Conservation (phyloP, 2,329 filamentous ascomycete genomes). For the Penicillium rolfsii region DNA sequence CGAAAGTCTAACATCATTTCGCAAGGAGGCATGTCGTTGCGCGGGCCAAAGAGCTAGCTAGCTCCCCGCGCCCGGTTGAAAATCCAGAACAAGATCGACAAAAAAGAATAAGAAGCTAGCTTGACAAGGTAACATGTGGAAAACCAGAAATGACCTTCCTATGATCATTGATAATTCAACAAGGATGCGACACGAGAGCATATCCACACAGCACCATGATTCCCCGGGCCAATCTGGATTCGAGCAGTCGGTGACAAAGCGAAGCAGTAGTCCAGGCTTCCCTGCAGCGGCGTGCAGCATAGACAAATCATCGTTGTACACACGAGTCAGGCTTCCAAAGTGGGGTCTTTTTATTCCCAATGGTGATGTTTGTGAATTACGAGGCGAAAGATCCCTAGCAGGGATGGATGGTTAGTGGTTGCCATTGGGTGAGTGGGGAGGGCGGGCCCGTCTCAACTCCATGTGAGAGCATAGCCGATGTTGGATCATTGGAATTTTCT, state of each 20-base stretch:
- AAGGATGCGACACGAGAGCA: constrained; percentile 14
- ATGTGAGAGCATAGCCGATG: constrained; percentile 1
- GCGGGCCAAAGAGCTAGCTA: neutral
- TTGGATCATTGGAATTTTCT: neutral
- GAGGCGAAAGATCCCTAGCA: constrained; percentile 22
- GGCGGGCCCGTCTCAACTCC: neutral
- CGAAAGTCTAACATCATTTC: neutral
- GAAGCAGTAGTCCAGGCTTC: constrained; percentile 24
- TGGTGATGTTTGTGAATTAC: constrained; percentile 27
- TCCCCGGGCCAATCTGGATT: constrained; percentile 23
- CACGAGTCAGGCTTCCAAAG: constrained; percentile 26
- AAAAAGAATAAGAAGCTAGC: neutral
- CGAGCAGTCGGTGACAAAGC: constrained; percentile 20
- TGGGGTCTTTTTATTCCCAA: constrained; percentile 24
- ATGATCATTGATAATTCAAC: neutral
- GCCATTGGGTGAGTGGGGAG: neutral
- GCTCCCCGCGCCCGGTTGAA: neutral
- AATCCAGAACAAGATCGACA: neutral
- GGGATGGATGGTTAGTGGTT: neutral
- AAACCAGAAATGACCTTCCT: neutral
- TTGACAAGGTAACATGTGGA: neutral
- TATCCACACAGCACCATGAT: neutral
- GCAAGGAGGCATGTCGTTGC: neutral
- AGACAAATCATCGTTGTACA: constrained; percentile 34
- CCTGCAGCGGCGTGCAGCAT: constrained; percentile 21